Conservation (phyloP, 208 protist genomes). For the Trypanosoma mega region DNA sequence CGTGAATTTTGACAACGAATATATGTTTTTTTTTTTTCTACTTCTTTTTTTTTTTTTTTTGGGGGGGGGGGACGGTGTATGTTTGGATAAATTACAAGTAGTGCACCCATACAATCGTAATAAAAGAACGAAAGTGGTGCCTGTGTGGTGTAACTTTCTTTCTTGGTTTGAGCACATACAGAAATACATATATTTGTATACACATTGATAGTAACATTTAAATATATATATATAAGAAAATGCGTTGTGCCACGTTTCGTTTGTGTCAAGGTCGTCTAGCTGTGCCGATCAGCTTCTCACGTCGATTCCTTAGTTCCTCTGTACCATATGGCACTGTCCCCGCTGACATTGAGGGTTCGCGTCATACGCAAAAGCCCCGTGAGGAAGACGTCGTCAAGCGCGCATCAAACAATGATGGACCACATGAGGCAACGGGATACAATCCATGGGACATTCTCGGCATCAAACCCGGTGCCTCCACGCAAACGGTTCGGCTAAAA, state of each 20-base stretch:
- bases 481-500: conserved; percentile 69
- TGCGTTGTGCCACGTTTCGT: conserved; percentile 10
- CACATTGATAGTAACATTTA: no score
- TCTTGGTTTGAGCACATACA: no score
- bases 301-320: neutral
- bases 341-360: conserved; percentile 60
- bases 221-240: no score
- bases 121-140: no score
- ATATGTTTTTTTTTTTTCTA: conserved; percentile 11
- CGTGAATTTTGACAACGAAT: neutral
- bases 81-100: no score
- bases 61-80: no score
- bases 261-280: neutral
- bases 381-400: conserved; percentile 55
- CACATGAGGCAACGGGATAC: conserved; percentile 58
- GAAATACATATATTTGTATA: no score
- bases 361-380: conserved; percentile 41
- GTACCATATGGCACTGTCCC: conserved; percentile 56
- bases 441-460: conserved; percentile 86
- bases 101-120: no score
- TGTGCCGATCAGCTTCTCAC: conserved; percentile 2
- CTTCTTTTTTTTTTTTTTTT: conserved; percentile 26
- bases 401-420: conserved; percentile 13
- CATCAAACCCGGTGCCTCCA: conserved; percentile 66
- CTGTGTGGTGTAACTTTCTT: no score